Conservation (phyloP, 352 stramenopile species). For the Pythium volutum region DNA sequence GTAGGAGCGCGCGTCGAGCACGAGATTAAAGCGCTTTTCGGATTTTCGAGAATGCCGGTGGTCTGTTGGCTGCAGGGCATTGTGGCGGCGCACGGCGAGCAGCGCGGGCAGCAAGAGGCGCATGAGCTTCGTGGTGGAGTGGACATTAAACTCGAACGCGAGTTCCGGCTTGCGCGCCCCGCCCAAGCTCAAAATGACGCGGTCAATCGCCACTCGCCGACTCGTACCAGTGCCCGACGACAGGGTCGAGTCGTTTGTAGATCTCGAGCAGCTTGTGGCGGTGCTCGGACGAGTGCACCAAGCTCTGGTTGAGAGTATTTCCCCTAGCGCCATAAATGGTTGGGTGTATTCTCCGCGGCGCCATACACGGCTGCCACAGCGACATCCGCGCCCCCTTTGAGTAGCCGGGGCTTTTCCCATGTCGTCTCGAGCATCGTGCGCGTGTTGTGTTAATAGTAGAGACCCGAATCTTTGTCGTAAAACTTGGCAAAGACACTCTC, state of each 20-base stretch:
- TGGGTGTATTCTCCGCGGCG: not conserved
- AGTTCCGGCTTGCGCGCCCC: conserved; percentile 51
- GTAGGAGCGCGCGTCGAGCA: conserved; percentile 62
- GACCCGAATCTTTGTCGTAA: conserved; percentile 63
- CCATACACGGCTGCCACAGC: conserved; percentile 29
- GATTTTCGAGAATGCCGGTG: conserved; percentile 68
- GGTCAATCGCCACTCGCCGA: conserved; percentile 68
- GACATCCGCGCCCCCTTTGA: conserved; percentile 48
- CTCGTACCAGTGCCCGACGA: conserved; percentile 65
- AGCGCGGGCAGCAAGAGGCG: conserved; percentile 63
- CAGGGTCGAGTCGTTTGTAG: conserved; percentile 52
- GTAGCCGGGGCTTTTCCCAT: conserved; percentile 63
- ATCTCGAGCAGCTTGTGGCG: conserved; percentile 49
- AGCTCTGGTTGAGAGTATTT: conserved; percentile 17
- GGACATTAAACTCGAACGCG: conserved; percentile 76
- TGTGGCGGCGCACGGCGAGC: conserved; percentile 62
- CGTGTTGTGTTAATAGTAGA: conserved; percentile 75
- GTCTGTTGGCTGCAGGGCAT: conserved; percentile 70
- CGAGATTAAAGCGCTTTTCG: conserved; percentile 73
- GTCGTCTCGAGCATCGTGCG: conserved; percentile 63
- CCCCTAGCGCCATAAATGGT: no score
- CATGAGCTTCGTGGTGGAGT: conserved; percentile 78
- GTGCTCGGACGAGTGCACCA: conserved; percentile 34
- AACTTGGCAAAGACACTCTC: conserved; percentile 64
- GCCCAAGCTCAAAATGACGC: conserved; percentile 63